Evolutionary conservation across 371 early-diverging fungal genomes (phyloP).

Genomic region (Apophysomyces variabilis): DNA sequence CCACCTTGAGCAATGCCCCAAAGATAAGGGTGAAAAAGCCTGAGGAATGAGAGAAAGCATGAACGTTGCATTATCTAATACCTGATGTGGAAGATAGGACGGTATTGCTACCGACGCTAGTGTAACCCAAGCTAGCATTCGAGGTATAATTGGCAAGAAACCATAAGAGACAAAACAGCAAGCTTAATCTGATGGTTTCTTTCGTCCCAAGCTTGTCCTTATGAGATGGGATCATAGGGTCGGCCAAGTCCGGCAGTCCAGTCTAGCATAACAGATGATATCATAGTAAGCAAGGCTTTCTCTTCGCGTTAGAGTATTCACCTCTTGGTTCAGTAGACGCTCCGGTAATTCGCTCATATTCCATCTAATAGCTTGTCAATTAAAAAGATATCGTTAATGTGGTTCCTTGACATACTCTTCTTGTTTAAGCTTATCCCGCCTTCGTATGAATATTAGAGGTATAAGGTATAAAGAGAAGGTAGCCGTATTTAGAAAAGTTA

Average conservation of each 20-base stretch:
- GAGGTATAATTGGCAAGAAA: conserved; percentile 78
- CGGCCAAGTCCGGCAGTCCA: not conserved
- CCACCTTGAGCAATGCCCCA: conserved; percentile 65
- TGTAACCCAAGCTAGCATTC: conserved; percentile 79
- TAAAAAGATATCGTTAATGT: not conserved
- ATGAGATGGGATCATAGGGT: not conserved
- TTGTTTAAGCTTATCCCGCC: not conserved
- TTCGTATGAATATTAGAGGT: not conserved
- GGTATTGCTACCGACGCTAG: conserved; percentile 82
- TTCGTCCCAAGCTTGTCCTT: not conserved
- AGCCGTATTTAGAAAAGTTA: conserved; percentile 71
- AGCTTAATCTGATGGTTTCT: conserved; percentile 57
- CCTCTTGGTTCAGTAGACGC: not conserved
- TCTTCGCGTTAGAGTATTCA: not conserved
- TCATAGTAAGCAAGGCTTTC: too few species aligned
- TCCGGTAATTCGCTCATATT: not conserved
- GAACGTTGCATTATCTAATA: not conserved
- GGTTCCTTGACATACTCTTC: not conserved
- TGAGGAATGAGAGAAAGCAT: conserved; percentile 10
- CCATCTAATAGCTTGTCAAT: not conserved
- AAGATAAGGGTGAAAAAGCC: conserved; percentile 76
- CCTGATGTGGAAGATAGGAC: conserved; percentile 68
- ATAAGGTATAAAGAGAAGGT: conserved; percentile 67
- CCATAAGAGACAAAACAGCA: conserved; percentile 81
- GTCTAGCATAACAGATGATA: not conserved